Base-by-base conservation (phyloP, 768 basidiomycete species). In the Pulveroboletus sp. region DNA sequence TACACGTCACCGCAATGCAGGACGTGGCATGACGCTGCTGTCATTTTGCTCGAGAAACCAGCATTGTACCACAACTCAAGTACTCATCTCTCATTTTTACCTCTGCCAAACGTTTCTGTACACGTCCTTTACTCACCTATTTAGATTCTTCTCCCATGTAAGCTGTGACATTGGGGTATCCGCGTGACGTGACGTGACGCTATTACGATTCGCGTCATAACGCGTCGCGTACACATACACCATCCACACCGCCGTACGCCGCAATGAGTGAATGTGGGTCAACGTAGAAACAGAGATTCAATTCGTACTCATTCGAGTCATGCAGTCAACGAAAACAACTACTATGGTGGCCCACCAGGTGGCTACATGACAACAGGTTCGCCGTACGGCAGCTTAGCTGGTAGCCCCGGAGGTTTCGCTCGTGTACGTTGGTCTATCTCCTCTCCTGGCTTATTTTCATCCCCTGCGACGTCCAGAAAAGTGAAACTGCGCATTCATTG, bases 321-420 rank as follows among this genome's bases (percentile, higher is more conserved):
- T 30, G 32, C 38, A 64, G 63, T 59, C 43, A 58, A 61, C 26
- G 63, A 64, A 50, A 75, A 73, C 37, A 74, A 73, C 32, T 78
- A 76, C 61, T 71, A 74, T 55, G 56, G 68, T 2, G 70, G 67
- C 30, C 63, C 69, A 30, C 71, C 71, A 8, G 80, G 82, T 45
- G 81, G 82, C 6, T 84, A 79, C 56, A 57, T 84, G 43, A 75
- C 77, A 31, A 76, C 79, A 37, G 79, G 77, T 26, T 84, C 83
- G 38, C 83, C 82, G 8, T 83, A 77, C 49, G 72, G 75, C 17
- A 76, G 79, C 53, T 67, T 72, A 6, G 71, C 71, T 47, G 79
- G 80, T 33, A 87, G 83, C 57, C 85, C 85, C 4, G 77, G 84
- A 39, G 76, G 81, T 46, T 56, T 68, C 27, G 64, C 70, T 58